Base-by-base conservation (phyloP, 441 rosid species). In the Breynia disticha region DNA sequence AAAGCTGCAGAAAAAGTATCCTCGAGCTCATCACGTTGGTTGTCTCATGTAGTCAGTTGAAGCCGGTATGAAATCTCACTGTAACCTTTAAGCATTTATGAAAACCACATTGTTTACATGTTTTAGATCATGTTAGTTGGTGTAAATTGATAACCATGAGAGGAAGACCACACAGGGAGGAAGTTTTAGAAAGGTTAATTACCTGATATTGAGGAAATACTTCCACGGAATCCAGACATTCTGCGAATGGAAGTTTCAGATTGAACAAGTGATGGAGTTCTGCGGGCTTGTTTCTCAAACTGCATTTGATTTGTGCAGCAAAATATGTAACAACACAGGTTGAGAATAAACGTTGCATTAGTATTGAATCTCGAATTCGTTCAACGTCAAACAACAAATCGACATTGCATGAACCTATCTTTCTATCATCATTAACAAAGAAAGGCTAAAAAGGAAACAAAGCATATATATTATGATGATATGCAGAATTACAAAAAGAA, bases 1-100 rank as follows among this genome's bases (percentile, higher is more conserved):
- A 3, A 82, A 82, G 22, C 73, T 87, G 20, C 80, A 80, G 66
- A 75, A 65, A 45, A 67, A 79, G 38, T 86, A 88, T 64, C 79
- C 91, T 19, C 80, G 79, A 50, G 79, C 90, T 56, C 81, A 74
- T 44, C 77, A 82, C 66, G 94, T 86, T 48, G 91, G 94, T 41
- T 72, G 95, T 67, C 83, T 87, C 57, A 87, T 91, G 95, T 85
- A 83, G 76, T 55, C 49, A 49, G 60, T 47, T 60, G 63, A 43
- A 17, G 20, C 63, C 17, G 50, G 16, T 24, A 16, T 39, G 50
- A 38, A 56, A 55, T 50, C 43, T 16, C 6, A 37, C 57, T 52
- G n/a, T 55, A 19, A 60, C 54, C 56, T 52, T 41, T 11, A 50
- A 53, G 0, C 19, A 44, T 46, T 50, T 60, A 13, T 48, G 57